These are phyloP conservation scores for Fusarium sp. DNA, from an alignment of 2,329 filamentous ascomycete species.

Conservation along the genomic window DNA sequence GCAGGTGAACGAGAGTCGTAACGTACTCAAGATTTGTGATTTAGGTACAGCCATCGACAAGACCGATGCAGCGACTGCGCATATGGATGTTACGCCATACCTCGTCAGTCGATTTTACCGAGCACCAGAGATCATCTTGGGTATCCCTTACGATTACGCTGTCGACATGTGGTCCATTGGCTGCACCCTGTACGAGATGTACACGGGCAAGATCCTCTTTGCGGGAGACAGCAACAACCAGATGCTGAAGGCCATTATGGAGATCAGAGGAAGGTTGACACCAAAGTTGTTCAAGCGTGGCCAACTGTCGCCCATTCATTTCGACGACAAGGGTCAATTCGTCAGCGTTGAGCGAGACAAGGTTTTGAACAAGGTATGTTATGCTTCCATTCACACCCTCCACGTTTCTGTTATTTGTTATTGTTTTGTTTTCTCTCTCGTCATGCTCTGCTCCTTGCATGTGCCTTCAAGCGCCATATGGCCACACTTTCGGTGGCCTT, in stretches of 20 bases:
- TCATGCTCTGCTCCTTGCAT: constrained; percentile 36
- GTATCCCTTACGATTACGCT: constrained; percentile 93
- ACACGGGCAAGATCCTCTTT: constrained; percentile 97
- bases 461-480: constrained; percentile 32
- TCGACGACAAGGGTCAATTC: constrained; percentile 87
- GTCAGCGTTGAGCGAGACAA: constrained; percentile 88
- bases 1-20: constrained; percentile 82
- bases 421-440: constrained; percentile 8
- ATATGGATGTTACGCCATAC: constrained; percentile 91
- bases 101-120: constrained; percentile 97
- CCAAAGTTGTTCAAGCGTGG: constrained; percentile 89
- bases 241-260: constrained; percentile 97
- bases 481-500: constrained; percentile 19
- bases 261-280: constrained; percentile 91
- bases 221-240: constrained; percentile 96
- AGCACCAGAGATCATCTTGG: constrained; percentile 95
- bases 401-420: constrained; percentile 34
- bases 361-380: constrained; percentile 80
- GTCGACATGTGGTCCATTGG: constrained; percentile 99
- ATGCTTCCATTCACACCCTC: constrained; percentile 44
- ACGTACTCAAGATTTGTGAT: constrained; percentile 93
- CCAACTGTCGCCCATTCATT: constrained; percentile 80
- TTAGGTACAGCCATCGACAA: constrained; percentile 94
- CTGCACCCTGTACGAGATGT: constrained; percentile 96
- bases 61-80: constrained; percentile 77